Evolutionary conservation across 2,329 filamentous ascomycete species (phyloP).

Genomic region (Whalleya microplaca): DNA sequence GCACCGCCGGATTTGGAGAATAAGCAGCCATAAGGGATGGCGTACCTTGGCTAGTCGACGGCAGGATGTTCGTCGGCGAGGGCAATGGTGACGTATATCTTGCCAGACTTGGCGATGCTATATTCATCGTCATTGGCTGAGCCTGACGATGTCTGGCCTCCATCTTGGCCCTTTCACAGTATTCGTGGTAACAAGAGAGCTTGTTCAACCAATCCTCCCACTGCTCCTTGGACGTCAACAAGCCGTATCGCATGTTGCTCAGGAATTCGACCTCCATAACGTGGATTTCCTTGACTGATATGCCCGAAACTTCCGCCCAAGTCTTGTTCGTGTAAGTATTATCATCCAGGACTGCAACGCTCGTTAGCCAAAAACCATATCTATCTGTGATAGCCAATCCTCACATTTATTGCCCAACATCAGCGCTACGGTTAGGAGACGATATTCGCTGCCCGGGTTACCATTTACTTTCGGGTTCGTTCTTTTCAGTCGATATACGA

Average conservation of each 20-base stretch:
- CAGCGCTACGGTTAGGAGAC: constrained; percentile 87
- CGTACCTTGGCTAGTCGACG: constrained; percentile 39
- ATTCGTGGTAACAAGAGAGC: constrained; percentile 79
- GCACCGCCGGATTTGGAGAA: constrained; percentile 44
- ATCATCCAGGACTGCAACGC: constrained; percentile 77
- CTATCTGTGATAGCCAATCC: constrained; percentile 33
- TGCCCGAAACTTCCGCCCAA: constrained; percentile 96
- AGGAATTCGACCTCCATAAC: constrained; percentile 99
- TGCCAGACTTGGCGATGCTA: constrained; percentile 46
- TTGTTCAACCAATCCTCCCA: constrained; percentile 89
- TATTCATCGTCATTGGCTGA: constrained; percentile 39
- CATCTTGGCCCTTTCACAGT: constrained; percentile 71
- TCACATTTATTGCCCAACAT: constrained; percentile 98
- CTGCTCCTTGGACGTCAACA: constrained; percentile 82
- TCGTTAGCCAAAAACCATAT: constrained; percentile 15
- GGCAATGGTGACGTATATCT: constrained; percentile 50
- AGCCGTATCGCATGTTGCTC: constrained; percentile 95
- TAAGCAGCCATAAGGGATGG: constrained; percentile 44
- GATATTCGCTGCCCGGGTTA: constrained; percentile 89
- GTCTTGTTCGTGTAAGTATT: constrained; percentile 99
- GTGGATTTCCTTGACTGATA: constrained; percentile 92
- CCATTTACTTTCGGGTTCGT: constrained; percentile 88
- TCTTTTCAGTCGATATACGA: constrained; percentile 91
- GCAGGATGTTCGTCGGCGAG: constrained; percentile 50
- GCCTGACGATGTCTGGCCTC: constrained; percentile 38